These are phyloP conservation scores for Tetraselmis chui DNA, from an alignment of 139 green algal genomes.

Conservation along the genomic window DNA sequence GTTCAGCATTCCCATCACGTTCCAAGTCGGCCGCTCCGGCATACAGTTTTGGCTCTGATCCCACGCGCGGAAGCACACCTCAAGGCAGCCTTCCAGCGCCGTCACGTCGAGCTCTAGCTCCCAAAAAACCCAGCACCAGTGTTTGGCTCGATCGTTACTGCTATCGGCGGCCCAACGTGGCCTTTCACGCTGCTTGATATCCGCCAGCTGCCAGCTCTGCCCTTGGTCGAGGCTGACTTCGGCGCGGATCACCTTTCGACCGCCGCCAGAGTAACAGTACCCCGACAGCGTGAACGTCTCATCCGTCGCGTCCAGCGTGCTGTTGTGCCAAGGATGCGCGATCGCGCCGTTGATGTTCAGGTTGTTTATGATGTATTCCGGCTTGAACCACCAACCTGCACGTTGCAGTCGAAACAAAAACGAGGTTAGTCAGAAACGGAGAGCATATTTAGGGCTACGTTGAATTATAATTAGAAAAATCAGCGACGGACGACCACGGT, in stretches of 20 bases:
- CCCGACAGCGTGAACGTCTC: slow-evolving; percentile 54
- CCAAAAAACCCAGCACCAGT: slow-evolving; percentile 71
- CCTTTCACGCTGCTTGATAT: slow-evolving; percentile 57
- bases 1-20: slow-evolving; percentile 98
- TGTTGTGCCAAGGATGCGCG: slow-evolving; percentile 75
- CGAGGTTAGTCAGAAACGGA: too few relatives aligned
- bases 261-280: slow-evolving; percentile 83
- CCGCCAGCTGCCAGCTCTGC: slow-evolving; percentile 63
- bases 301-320: slow-evolving; percentile 55
- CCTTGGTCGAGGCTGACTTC: slow-evolving; percentile 89
- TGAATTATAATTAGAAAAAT: too few relatives aligned
- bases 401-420: too few relatives aligned
- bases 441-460: too few relatives aligned
- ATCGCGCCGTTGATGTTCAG: slow-evolving; percentile 95
- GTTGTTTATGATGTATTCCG: slow-evolving; percentile 98
- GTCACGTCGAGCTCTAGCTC: slow-evolving; percentile 46
- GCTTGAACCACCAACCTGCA: slow-evolving; percentile 95
- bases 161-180: too few relatives aligned
- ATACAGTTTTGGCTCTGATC: slow-evolving; percentile 81
- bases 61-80: slow-evolving; percentile 72
- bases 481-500: too few relatives aligned
- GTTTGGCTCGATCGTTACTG: slow-evolving; percentile 24
- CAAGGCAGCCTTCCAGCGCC: slow-evolving; percentile 21
- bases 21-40: slow-evolving; percentile 35
- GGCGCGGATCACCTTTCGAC: slow-evolving; percentile 81